Evolutionary conservation across 768 basidiomycete species (phyloP), one percentile per base, ranked within the genome.

Genomic region (Steccherinum ochraceum): DNA sequence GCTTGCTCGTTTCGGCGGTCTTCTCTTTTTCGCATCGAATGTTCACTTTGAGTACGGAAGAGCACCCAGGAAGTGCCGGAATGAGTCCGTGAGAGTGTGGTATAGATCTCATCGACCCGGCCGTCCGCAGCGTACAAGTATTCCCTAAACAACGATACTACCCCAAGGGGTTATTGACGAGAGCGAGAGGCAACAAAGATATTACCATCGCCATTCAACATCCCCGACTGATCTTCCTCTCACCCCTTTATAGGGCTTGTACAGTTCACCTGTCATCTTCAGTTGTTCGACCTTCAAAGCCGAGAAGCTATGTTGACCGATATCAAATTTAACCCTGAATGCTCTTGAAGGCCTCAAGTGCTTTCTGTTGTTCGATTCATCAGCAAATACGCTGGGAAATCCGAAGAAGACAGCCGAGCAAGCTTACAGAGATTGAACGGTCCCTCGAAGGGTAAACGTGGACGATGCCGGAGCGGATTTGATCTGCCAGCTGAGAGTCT

Each of bases 161-260:
- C n/a, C n/a, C n/a, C n/a, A n/a, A n/a, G n/a, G n/a, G n/a, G n/a
- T n/a, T n/a, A n/a, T n/a, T n/a, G n/a, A n/a, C n/a, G n/a, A n/a
- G n/a, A n/a, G n/a, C 19, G 23, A 23, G 40, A 16, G 30, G 16
- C 30, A 35, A 7, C 30, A 35, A 35, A 35, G 30, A 49, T 23
- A 39, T 60, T 52, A 66, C 63, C 63, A 64, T 48, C 78, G 61
- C 64, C 75, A 90, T 65, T 92, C 90, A 3, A 91, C 72, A 48
- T 78, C 75, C 1, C 85, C 88, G n/a, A 70, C 64, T 25, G 79
- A 78, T 39, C 76, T 72, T 42, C 83, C 81, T 61, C 92, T 73
- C 46, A 96, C 86, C 13, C 93, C 93, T 66, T 94, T 95, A 70
- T 88, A 96, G 11, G 89, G 88, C 67, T 94, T 95, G 67, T 94